Evolutionary conservation across 2,329 filamentous ascomycete genomes (phyloP), one percentile per base, ranked within the genome.

Genomic region (Curvularia lunata): DNA sequence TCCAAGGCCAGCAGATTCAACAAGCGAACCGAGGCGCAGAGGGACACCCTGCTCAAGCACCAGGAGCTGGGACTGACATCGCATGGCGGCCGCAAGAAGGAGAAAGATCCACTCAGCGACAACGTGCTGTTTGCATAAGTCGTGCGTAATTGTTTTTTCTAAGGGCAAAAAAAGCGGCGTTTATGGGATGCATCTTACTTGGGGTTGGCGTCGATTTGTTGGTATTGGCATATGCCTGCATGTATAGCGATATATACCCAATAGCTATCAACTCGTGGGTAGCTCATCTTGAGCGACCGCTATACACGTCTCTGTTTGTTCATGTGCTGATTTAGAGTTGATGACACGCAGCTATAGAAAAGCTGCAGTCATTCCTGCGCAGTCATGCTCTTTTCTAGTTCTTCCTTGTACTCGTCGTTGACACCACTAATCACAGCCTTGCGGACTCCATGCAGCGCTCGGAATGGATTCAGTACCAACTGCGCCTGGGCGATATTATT

Each of bases 1-100:
- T 83, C 85, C 67, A 92, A 91, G 82, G 91, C 93, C 0, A 85
- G 86, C 48, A 87, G 87, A 66, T 94, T 96, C 80, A 91, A 91
- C 66, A 83, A 84, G 54, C 85, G 95, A 59, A 86, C 88, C 28
- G 92, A 96, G 73, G 87, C 90, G 67, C 82, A 85, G 65, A 82
- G 89, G 48, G 91, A 94, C 72, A 85, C 88, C 63, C 81, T 88
- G 70, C 85, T 87, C 54, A 95, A 90, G 83, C 90, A 86, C 78
- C 87, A 87, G 41, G 87, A 90, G 25, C 78, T 99, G 57, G 92
- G 93, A 25, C 80, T 98, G 65, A 84, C 86, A 67, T 87, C 86
- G 6, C 83, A 84, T 56, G 88, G 88, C 13, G 86, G 87, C 41
- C 83, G 84, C 58, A 84, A 84, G 78, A 83, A 81, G 72, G 84